These are phyloP conservation scores for Orbilia blumenaviensis DNA, from an alignment of 2,329 filamentous ascomycete genomes.

Conservation along the genomic window DNA sequence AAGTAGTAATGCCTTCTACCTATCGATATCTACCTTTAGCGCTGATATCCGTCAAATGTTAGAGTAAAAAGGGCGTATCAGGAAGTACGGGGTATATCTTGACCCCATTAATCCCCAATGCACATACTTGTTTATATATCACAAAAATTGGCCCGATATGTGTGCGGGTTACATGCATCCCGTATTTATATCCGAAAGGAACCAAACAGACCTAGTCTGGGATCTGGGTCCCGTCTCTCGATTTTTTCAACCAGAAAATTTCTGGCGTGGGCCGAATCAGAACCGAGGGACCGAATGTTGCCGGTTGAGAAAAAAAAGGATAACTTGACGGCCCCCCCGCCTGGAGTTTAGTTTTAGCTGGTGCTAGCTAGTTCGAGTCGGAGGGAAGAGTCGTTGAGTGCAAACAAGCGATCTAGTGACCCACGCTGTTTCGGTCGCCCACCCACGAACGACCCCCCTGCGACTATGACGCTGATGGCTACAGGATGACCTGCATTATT, in stretches of 20 bases:
- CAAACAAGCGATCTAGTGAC: too few relatives aligned
- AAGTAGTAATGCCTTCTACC: too few relatives aligned
- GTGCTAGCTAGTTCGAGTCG: too few relatives aligned
- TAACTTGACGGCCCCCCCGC: too few relatives aligned
- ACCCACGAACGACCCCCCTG: neutral
- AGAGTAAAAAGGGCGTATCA: neutral
- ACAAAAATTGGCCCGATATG: too few relatives aligned
- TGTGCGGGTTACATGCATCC: neutral
- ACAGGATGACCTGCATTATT: conserved; percentile 7
- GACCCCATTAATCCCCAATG: neutral
- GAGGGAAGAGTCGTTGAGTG: too few relatives aligned
- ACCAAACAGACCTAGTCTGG: neutral
- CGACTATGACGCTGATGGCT: conserved; percentile 27
- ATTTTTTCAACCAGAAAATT: conserved; percentile 14
- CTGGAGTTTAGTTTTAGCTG: too few relatives aligned
- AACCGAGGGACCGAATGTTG: conserved; percentile 50
- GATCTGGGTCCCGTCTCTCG: too few relatives aligned
- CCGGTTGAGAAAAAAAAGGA: conserved; percentile 2
- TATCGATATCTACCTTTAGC: neutral
- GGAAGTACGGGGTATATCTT: neutral
- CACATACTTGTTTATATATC: too few relatives aligned
- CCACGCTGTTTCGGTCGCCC: too few relatives aligned
- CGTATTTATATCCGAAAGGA: neutral
- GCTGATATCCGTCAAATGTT: neutral
- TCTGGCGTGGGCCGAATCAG: conserved; percentile 26